These are phyloP conservation scores for Phallus indusiatus DNA, from an alignment of 768 basidiomycete genomes.

Conservation along the genomic window DNA sequence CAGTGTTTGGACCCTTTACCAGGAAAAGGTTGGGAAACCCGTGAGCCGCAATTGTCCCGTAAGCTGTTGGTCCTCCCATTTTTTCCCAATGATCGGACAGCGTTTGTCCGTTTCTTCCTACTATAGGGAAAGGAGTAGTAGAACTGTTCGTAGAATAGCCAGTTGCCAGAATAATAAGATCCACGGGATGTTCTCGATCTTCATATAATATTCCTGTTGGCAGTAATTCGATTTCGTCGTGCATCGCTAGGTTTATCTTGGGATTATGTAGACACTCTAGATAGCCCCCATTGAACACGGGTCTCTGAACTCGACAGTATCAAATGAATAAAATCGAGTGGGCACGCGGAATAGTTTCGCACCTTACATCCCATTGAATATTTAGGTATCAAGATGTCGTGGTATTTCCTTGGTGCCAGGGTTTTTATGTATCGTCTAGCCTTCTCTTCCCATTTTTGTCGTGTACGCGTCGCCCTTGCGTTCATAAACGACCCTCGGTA, in stretches of 20 bases:
- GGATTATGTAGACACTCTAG: constrained; percentile 9
- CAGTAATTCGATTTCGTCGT: constrained; percentile 9
- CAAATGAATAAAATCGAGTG: too few relatives aligned
- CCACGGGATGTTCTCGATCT: constrained; percentile 12
- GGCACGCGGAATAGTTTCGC: background rate
- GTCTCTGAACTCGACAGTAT: constrained; percentile 9
- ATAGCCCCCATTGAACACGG: constrained; percentile 17
- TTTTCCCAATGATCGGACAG: constrained; percentile 12
- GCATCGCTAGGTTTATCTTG: constrained; percentile 13
- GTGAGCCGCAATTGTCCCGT: constrained; percentile 4
- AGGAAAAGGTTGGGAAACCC: constrained; percentile 7
- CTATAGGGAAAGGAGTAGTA: constrained; percentile 12
- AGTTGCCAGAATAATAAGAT: constrained; percentile 17
- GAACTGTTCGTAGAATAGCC: background rate
- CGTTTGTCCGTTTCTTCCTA: constrained; percentile 12
- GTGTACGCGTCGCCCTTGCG: background rate
- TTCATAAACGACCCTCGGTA: background rate
- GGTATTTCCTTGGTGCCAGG: constrained; percentile 15
- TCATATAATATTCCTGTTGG: constrained; percentile 10
- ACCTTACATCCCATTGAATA: constrained; percentile 16
- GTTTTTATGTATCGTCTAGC: constrained; percentile 21
- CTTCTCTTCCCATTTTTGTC: constrained; percentile 3
- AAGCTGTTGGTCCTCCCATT: constrained; percentile 12
- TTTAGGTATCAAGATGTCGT: constrained; percentile 14
- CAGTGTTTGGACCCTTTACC: constrained; percentile 2